Evolutionary conservation across 495 filamentous ascomycete species (phyloP).

Genomic region (Stereocaulon alpinum): DNA sequence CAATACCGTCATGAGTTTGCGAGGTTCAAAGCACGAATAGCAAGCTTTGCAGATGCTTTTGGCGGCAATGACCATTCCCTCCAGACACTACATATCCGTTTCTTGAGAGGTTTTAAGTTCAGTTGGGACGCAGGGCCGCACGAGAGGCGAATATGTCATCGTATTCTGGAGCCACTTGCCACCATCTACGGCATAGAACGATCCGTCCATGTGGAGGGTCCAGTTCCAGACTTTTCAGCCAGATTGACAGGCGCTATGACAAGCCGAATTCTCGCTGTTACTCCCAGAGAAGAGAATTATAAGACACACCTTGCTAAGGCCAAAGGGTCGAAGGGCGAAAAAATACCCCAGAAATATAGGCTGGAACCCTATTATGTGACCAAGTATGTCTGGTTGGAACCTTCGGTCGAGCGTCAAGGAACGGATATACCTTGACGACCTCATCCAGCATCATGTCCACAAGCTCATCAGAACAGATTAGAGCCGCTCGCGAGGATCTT

Average conservation of each 20-base stretch:
- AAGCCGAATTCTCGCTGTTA: not conserved
- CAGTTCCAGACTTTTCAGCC: too few species aligned
- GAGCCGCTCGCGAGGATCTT: not conserved
- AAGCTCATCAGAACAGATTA: not conserved
- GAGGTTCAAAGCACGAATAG: not conserved
- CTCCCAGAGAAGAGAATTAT: not conserved
- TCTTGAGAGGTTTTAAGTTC: not conserved
- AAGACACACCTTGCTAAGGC: not conserved
- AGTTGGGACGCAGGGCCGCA: too few species aligned
- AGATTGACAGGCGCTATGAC: not conserved
- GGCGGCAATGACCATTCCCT: slow-evolving; percentile 2
- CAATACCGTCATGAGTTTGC: not conserved
- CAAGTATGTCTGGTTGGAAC: not conserved
- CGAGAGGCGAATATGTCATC: not conserved
- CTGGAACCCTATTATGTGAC: not conserved
- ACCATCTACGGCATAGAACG: too few species aligned
- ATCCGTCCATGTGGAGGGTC: too few species aligned
- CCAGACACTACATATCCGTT: not conserved
- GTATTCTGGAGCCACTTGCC: too few species aligned
- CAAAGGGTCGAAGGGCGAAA: not conserved
- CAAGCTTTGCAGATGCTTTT: not conserved
- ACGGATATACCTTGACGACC: too few species aligned
- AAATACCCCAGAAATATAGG: not conserved
- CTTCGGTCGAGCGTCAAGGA: too few species aligned
- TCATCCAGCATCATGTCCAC: not conserved